These are phyloP conservation scores for Nicotiana rustica DNA, from an alignment of 305 asterid genomes.

Conservation along the genomic window DNA sequence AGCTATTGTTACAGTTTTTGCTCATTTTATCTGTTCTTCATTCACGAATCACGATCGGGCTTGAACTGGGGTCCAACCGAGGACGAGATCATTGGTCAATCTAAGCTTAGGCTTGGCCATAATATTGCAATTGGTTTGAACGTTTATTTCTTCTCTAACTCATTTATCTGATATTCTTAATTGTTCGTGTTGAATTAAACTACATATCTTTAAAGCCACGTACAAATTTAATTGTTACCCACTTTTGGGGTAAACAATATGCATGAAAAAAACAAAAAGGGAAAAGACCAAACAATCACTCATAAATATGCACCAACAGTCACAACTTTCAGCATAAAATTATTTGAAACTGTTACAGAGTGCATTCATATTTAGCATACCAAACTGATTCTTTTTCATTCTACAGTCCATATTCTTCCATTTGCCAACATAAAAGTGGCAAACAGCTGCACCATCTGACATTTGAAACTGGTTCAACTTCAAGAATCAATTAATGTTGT, in stretches of 20 bases:
- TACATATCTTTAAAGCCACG: too few species aligned
- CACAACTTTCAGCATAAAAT: constrained; percentile 4
- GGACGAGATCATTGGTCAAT: too few species aligned
- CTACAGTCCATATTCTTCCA: constrained; percentile 14
- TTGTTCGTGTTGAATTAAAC: too few species aligned
- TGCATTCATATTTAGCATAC: background rate
- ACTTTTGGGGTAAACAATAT: background rate
- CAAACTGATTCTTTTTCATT: constrained; percentile 20
- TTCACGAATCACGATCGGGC: too few species aligned
- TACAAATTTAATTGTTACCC: too few species aligned
- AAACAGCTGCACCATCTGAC: constrained; percentile 15
- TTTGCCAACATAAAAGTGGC: background rate
- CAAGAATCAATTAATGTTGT: constrained; percentile 10
- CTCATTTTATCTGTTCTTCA: too few species aligned
- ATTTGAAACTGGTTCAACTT: constrained; percentile 16
- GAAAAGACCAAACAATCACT: background rate
- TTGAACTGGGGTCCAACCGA: too few species aligned
- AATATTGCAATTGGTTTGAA: too few species aligned
- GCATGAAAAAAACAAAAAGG: background rate
- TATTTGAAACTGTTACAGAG: background rate
- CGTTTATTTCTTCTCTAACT: too few species aligned
- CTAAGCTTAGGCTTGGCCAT: too few species aligned
- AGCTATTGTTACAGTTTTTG: too few species aligned
- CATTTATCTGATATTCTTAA: too few species aligned
- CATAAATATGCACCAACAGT: constrained; percentile 8